A percentile compares a stretch with the other conserved stretches of the same genome.
These are phyloP conservation scores for Penicillium hesseltinei DNA, from an alignment of 2,329 filamentous ascomycete genomes.

Conservation along the genomic window DNA sequence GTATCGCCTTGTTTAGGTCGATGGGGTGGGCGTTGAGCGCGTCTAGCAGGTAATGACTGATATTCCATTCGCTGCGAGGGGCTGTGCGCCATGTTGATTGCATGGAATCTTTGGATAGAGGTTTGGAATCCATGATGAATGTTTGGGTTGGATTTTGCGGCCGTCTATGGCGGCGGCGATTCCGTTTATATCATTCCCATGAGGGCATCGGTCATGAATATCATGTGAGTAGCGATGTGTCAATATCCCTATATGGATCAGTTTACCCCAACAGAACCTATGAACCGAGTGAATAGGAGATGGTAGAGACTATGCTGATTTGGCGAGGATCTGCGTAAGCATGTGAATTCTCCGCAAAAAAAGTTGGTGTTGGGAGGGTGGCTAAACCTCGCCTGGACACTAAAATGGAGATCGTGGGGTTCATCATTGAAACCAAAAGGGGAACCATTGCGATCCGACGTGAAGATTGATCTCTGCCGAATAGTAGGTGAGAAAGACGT, in stretches of 20 bases:
- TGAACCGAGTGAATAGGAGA: constrained; percentile 8
- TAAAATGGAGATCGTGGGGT: neutral
- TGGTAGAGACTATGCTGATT: neutral
- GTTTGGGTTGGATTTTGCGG: neutral
- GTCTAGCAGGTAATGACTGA: constrained; percentile 28
- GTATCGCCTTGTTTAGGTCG: constrained; percentile 29
- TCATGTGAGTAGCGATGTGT: constrained; percentile 14
- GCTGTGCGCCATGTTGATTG: constrained; percentile 31
- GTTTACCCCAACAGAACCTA: constrained; percentile 17
- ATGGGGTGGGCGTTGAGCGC: constrained; percentile 27
- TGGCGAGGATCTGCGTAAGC: constrained; percentile 12
- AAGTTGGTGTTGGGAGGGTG: neutral
- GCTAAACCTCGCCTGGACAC: constrained; percentile 2
- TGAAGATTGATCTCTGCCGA: constrained; percentile 2
- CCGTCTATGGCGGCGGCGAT: neutral
- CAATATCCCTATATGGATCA: constrained; percentile 13
- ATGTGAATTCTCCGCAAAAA: constrained; percentile 15
- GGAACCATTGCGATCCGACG: constrained; percentile 3
- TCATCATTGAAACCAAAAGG: neutral
- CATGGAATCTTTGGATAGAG: constrained; percentile 32
- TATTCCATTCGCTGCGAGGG: constrained; percentile 26
- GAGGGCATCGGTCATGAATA: too few relatives aligned
- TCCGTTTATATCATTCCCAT: constrained; percentile 18
- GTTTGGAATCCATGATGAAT: constrained; percentile 22
- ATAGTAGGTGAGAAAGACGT: neutral